A percentile compares a stretch with the other conserved stretches of the same genome.
Conservation (phyloP, 176 grass and related monocot species). For the Carex kokanica region DNA sequence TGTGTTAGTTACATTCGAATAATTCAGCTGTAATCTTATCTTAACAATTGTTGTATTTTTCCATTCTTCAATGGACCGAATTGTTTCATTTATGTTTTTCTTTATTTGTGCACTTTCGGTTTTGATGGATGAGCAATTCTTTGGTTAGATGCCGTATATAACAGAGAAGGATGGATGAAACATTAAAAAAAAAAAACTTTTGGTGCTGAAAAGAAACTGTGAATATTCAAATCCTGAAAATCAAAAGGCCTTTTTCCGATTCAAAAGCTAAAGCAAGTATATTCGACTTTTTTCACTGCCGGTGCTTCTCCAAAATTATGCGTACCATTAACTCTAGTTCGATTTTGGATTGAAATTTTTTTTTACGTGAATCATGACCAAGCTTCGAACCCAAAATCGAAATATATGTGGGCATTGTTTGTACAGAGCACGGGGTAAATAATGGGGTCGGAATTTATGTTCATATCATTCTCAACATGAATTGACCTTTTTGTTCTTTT, state of each 20-base stretch:
- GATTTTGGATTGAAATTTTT: background rate
- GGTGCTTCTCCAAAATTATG: background rate
- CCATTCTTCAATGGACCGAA: background rate
- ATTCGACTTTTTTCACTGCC: background rate
- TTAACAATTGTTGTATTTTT: background rate
- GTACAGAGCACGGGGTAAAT: background rate
- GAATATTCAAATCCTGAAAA: background rate
- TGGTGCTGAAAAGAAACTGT: background rate
- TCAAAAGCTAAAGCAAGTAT: background rate
- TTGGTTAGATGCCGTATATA: background rate
- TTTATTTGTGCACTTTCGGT: background rate
- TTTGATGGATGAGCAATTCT: background rate
- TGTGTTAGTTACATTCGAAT: background rate
- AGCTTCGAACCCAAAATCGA: background rate
- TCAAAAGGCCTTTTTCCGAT: background rate
- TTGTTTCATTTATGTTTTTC: background rate
- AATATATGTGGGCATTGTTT: background rate
- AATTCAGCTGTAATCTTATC: background rate
- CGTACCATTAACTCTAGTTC: background rate
- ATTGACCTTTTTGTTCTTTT: background rate
- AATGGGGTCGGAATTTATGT: background rate
- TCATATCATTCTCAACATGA: background rate
- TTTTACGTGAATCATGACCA: background rate
- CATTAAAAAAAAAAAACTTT: background rate
- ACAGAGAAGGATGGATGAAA: background rate